Conservation (phyloP, 1,284 basidiomycete species). For the Trichosporon asahii region DNA sequence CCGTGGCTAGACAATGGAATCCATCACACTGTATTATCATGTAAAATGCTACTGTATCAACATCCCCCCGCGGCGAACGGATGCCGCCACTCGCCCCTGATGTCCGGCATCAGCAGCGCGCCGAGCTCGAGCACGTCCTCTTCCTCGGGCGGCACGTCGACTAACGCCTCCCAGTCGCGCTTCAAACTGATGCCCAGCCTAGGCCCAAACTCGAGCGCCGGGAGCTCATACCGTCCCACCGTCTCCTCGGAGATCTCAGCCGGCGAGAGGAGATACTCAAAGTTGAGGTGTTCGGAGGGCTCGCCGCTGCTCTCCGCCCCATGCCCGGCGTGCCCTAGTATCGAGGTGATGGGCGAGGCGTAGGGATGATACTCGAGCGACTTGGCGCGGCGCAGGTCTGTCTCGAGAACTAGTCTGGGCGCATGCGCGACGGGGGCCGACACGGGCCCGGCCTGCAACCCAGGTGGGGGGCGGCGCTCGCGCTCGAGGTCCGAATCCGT, state of each 20-base stretch:
- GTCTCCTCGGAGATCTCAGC: neutral
- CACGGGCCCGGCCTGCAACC: neutral
- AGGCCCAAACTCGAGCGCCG: neutral
- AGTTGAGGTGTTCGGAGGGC: neutral
- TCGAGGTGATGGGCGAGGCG: neutral
- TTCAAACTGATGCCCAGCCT: neutral
- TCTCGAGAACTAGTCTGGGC: neutral
- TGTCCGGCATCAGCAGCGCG: neutral
- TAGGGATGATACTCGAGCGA: neutral
- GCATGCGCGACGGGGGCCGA: neutral
- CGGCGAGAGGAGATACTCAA: constrained; percentile 1
- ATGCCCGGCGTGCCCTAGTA: neutral
- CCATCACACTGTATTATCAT: neutral
- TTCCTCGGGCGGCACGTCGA: neutral
- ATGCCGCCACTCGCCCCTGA: neutral
- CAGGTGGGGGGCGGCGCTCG: neutral
- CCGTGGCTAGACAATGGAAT: neutral
- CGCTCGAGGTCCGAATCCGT: neutral
- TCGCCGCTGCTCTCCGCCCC: too few relatives aligned
- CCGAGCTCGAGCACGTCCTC: neutral
- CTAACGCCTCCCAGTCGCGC: neutral
- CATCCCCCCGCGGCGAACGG: neutral
- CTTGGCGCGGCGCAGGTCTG: neutral
- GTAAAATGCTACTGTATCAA: neutral
- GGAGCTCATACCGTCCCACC: neutral